Percentiles rank a stretch among this genome's conserved stretches.
phyloP scores from a whole-genome alignment of 2,329 filamentous ascomycete genomes.

The Alternaria incomplexa region DNA sequence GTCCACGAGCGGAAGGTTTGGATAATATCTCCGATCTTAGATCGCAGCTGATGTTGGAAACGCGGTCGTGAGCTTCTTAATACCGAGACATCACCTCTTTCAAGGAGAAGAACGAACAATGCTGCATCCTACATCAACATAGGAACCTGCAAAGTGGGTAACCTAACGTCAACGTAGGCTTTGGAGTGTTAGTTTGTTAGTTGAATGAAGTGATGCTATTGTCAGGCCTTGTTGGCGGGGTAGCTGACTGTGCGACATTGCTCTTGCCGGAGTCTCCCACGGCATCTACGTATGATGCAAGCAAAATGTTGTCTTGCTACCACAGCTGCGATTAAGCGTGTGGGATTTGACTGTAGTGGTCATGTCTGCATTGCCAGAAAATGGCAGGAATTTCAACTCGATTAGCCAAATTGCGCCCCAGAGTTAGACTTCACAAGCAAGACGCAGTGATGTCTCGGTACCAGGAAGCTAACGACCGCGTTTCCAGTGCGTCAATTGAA shows the following conservation, averaged over 20 bases:
- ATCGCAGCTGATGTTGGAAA: constrained; percentile 5
- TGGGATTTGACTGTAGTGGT: constrained; percentile 15
- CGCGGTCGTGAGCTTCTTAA: background rate
- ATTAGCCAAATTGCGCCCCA: constrained; percentile 13
- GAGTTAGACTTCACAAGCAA: constrained; percentile 2
- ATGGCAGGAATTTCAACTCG: constrained; percentile 6
- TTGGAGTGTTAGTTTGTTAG: too few relatives aligned
- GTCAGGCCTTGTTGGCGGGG: background rate
- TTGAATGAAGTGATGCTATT: background rate
- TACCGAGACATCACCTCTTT: background rate
- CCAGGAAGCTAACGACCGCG: background rate
- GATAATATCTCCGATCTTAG: background rate
- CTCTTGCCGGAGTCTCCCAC: background rate
- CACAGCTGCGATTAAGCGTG: constrained; percentile 25
- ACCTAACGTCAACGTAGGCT: too few relatives aligned
- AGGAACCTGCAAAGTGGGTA: too few relatives aligned
- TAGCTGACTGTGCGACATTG: background rate
- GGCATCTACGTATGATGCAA: background rate
- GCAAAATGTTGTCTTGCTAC: constrained; percentile 24
- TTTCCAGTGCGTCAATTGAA: background rate
- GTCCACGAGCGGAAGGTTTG: background rate
- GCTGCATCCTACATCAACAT: too few relatives aligned
- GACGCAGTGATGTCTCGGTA: background rate
- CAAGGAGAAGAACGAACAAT: background rate
- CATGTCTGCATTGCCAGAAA: background rate